Evolutionary conservation across 768 basidiomycete species (phyloP).

Genomic region (Serendipita indica): DNA sequence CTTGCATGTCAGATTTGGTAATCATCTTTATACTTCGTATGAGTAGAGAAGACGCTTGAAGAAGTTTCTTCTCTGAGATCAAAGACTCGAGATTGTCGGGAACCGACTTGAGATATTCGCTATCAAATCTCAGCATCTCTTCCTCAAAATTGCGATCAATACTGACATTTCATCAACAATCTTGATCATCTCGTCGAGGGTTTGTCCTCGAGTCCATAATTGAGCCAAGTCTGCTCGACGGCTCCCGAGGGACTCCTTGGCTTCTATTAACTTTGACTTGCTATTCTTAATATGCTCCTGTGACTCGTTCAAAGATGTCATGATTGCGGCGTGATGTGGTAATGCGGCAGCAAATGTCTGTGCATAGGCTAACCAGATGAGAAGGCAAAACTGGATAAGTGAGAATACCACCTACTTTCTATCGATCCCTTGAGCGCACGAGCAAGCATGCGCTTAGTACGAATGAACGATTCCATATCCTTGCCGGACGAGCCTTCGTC

Average conservation of each 20-base stretch:
- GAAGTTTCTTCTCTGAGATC: constrained; percentile 88
- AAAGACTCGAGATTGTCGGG: constrained; percentile 85
- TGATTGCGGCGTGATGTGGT: constrained; percentile 71
- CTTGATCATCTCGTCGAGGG: constrained; percentile 88
- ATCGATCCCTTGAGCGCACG: constrained; percentile 75
- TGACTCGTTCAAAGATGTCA: constrained; percentile 53
- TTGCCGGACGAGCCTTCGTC: constrained; percentile 60
- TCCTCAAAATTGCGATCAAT: neutral
- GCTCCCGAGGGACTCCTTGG: constrained; percentile 62
- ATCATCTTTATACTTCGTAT: constrained; percentile 80
- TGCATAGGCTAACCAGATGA: constrained; percentile 53
- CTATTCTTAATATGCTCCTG: constrained; percentile 63
- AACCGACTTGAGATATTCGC: constrained; percentile 78
- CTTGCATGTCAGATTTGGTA: constrained; percentile 81
- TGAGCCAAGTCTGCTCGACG: constrained; percentile 83
- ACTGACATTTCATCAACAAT: constrained; percentile 89
- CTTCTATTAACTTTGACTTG: constrained; percentile 54
- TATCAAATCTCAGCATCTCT: constrained; percentile 23
- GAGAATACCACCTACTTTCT: constrained; percentile 46
- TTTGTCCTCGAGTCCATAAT: constrained; percentile 77
- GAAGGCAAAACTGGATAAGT: constrained; percentile 8
- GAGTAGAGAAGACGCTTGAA: constrained; percentile 77
- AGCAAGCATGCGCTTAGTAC: constrained; percentile 63
- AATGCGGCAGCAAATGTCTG: constrained; percentile 90
- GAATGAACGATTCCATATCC: constrained; percentile 60